Evolutionary conservation across 2,329 filamentous ascomycete genomes (phyloP), one percentile per base, ranked within the genome.

Genomic region (Blastomyces parvus): DNA sequence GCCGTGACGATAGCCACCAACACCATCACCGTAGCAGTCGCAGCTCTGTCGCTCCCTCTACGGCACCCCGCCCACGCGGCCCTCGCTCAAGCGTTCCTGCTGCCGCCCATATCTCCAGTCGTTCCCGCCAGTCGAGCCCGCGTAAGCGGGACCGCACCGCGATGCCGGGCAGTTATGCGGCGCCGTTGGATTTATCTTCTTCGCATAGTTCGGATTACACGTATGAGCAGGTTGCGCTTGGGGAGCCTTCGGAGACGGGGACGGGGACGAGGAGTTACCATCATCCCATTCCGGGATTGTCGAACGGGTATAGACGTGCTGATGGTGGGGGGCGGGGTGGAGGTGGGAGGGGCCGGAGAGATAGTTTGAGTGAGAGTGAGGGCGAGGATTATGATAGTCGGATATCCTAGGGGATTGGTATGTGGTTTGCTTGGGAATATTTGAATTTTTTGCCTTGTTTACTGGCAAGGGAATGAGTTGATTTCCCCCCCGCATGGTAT

Each of bases 251-350:
- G 0, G 76, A 80, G 30, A 72, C 77, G 2, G 76, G 75, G 5
- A 75, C 76, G 0, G 81, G 82, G 11, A 83, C 81, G 14, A 83
- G 82, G 71, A 78, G 76, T 58, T 86, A 86, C 68, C 80, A 81
- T 33, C 83, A 83, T 72, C 79, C 83, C 9, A 82, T 86, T 59
- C 82, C 83, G 0, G 82, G 81, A 0, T 67, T 85, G 68, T 82
- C 77, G 64, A 75, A 76, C 66, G 76, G 75, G 11, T 78, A 78
- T 62, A 72, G 76, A 13, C 74, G 75, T 36, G 73, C 75, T 44
- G 70, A 70, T 14, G 69, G 70, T 74, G 27, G 74, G 50, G 69
- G 69, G 8, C 69, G 70, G 74, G 27, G 74, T 48, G 68, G 70
- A 9, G 69, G 70, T 22, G 74, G 74, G 19, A 74, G 79, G 46